Percentiles rank a stretch among this genome's conserved stretches.
These are phyloP conservation scores for Penicillium occitanis DNA, from an alignment of 2,329 filamentous ascomycete species.

Conservation along the genomic window DNA sequence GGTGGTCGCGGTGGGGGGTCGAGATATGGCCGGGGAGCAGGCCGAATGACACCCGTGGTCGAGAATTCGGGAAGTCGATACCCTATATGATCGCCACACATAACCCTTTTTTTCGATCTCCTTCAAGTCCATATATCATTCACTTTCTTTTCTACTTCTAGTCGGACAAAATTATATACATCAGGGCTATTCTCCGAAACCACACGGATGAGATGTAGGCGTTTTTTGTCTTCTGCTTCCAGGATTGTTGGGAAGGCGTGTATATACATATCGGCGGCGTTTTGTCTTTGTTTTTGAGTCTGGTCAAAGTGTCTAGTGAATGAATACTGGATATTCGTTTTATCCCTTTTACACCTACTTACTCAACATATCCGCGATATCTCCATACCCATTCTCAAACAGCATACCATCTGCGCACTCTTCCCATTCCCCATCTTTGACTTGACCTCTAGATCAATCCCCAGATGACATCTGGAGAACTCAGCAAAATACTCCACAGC, in stretches of 20 bases:
- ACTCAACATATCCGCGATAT: not conserved
- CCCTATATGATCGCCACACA: not conserved
- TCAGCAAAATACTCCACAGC: no score
- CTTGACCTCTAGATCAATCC: no score
- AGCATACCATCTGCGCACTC: no score
- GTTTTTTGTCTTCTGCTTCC: not conserved
- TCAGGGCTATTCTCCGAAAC: not conserved
- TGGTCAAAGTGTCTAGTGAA: not conserved
- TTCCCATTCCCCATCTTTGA: no score
- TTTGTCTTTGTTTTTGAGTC: not conserved
- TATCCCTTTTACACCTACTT: not conserved
- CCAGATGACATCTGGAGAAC: no score
- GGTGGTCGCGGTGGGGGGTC: constrained; percentile 25
- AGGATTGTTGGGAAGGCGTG: not conserved
- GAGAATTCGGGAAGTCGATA: constrained; percentile 15
- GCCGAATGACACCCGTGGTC: constrained; percentile 23
- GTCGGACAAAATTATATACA: not conserved
- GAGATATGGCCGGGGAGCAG: constrained; percentile 19
- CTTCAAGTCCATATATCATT: constrained; percentile 1
- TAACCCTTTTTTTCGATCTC: not conserved
- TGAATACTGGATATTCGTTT: not conserved
- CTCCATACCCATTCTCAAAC: no score
- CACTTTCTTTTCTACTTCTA: not conserved
- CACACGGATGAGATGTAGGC: not conserved
- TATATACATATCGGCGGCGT: constrained; percentile 1